Base-by-base conservation (phyloP, 108 stramenopile genomes). In the Skeletonema costatum region DNA sequence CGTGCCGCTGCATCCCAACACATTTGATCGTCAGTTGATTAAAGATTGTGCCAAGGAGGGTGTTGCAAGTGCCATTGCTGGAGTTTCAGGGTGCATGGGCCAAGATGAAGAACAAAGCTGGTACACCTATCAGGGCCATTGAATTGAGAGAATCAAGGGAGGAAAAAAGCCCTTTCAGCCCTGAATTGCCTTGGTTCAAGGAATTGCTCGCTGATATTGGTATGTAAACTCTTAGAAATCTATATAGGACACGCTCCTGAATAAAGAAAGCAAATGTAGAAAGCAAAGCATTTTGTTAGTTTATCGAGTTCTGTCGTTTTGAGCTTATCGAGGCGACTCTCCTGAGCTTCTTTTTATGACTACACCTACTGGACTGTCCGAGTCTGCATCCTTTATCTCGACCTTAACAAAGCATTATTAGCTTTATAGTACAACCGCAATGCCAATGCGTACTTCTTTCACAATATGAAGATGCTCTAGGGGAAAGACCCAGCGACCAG, bases 81-180 rank as follows among this genome's bases (percentile, higher is more conserved):
- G 92, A 31, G 67, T 85, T 11, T 88, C 89, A 25, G 96, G 96
- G 62, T 93, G 93, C 81, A 95, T 95, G 90, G 96, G 96, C 60
- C 84, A 95, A 85, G 96, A 97, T 60, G 96, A 97, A 73, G 92
- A 94, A n/a, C 9, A 89, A 80, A 78, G 88, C 82, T 60, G 92
- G 90, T n/a, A 66, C 17, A 10, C 92, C 92, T 41, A 90, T 97
- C 60, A 88, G 96, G 53, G 90, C 92, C 16, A 95, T 97, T 82
- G 96, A 95, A 74, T 97, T 61, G 87, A 89, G 69, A 88, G 96
- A 51, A 90, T 97, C 86, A 97, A 95, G 82, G 96, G 96, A 59
- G 89, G 87, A 29, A 97, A n/a, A n/a, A n/a, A 97, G 83, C 86
- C 85, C 1, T 97, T n/a, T 97, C 70, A 77, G 93, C 78, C 78